These are phyloP conservation scores for Kalmanozyma brasiliensis DNA, from an alignment of 1,284 basidiomycete genomes.

Conservation along the genomic window DNA sequence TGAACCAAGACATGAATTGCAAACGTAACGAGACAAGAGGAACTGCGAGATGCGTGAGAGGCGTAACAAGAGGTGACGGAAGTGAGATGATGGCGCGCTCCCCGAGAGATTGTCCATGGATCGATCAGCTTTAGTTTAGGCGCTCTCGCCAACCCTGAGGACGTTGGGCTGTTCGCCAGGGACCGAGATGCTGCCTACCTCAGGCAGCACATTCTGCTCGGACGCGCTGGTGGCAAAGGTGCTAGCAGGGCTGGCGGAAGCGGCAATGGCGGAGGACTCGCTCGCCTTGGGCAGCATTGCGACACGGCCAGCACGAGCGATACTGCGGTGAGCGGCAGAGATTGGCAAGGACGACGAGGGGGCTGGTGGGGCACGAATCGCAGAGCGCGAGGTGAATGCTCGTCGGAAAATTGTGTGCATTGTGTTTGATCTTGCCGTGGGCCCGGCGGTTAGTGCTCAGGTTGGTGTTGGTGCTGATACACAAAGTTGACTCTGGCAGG, in stretches of 20 bases:
- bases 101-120: too few species aligned
- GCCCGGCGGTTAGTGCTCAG: neutral
- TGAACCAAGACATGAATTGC: too few species aligned
- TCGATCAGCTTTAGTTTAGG: slow-evolving; percentile 1
- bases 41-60: too few species aligned
- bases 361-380: slow-evolving; percentile 42
- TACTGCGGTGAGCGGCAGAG: slow-evolving; percentile 7
- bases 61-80: too few species aligned
- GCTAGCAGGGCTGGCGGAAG: slow-evolving; percentile 30
- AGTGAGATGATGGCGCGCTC: too few species aligned
- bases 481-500: too few species aligned
- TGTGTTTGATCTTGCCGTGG: neutral
- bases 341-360: slow-evolving; percentile 21
- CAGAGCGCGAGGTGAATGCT: slow-evolving; percentile 40
- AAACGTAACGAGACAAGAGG: too few species aligned
- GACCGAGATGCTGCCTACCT: slow-evolving; percentile 28
- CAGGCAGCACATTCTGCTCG: slow-evolving; percentile 18
- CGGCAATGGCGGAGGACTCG: slow-evolving; percentile 13
- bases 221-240: slow-evolving; percentile 5
- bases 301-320: slow-evolving; percentile 24
- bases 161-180: slow-evolving; percentile 33
- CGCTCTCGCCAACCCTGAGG: slow-evolving; percentile 22
- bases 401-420: slow-evolving; percentile 34
- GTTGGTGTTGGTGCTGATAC: too few species aligned
- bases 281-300: slow-evolving; percentile 42